Evolutionary conservation across 225 moss, liverwort and hornwort genomes (phyloP).

Genomic region (Climacium dendroides): DNA sequence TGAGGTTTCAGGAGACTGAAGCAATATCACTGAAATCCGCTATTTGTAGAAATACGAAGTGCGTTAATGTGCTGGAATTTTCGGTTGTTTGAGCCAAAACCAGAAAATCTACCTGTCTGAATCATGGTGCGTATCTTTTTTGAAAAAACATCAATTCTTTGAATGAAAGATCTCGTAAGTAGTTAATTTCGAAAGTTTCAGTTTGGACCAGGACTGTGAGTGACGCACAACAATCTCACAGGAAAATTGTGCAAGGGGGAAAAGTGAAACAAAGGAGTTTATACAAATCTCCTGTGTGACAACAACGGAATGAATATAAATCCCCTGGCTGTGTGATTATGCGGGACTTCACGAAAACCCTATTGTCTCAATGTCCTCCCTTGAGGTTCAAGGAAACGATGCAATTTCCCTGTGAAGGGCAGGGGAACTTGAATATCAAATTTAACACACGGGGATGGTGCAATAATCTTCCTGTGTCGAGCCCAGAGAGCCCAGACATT

Average conservation of each 20-base stretch:
- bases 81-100: not conserved
- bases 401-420: not conserved
- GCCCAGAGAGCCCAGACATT: not conserved
- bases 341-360: not conserved
- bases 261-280: not conserved
- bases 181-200: not conserved
- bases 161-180: not conserved
- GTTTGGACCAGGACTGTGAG: not conserved
- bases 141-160: not conserved
- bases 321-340: not conserved
- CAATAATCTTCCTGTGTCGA: not conserved
- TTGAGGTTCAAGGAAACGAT: not conserved
- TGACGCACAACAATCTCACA: not conserved
- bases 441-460: not conserved
- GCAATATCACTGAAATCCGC: not conserved
- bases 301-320: not conserved
- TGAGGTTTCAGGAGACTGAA: not conserved
- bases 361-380: not conserved
- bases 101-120: not conserved
- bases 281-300: no score
- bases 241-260: not conserved
- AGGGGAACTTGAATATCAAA: not conserved
- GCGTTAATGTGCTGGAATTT: not conserved
- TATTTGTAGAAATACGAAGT: not conserved
- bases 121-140: not conserved